These are phyloP conservation scores for Penicillium sp. DNA, from an alignment of 2,329 filamentous ascomycete genomes.

Conservation along the genomic window DNA sequence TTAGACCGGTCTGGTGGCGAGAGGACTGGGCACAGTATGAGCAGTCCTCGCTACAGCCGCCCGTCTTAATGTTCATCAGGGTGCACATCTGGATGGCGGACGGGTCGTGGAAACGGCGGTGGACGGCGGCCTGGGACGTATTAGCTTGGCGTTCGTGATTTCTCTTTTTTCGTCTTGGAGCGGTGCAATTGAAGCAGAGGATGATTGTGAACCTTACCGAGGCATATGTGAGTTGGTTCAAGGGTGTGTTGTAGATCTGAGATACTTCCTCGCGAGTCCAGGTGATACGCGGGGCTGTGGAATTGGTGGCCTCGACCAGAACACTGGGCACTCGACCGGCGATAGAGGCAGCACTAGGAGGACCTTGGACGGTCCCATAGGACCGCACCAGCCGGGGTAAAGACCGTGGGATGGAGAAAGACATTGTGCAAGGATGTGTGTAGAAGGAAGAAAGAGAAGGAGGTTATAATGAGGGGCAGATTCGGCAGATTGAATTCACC, in stretches of 20 bases:
- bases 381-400: conserved; percentile 28
- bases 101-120: conserved; percentile 80
- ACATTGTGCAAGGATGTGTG: conserved; percentile 20
- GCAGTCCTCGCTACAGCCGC: conserved; percentile 87
- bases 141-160: conserved; percentile 2
- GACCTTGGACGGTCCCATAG: conserved; percentile 39
- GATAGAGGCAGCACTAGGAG: conserved; percentile 29
- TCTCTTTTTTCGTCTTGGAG: neutral
- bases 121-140: conserved; percentile 60
- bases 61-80: conserved; percentile 94
- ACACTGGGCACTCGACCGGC: conserved; percentile 29
- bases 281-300: conserved; percentile 55
- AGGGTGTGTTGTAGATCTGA: conserved; percentile 72
- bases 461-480: neutral
- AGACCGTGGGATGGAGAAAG: conserved; percentile 27
- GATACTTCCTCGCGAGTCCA: conserved; percentile 80
- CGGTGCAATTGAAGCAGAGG: neutral
- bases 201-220: conserved; percentile 51
- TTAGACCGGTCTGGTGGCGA: conserved; percentile 69
- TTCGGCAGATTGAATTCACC: conserved; percentile 8
- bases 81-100: conserved; percentile 86
- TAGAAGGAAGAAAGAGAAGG: neutral
- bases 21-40: conserved; percentile 89
- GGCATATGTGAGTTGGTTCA: conserved; percentile 72
- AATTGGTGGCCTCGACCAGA: conserved; percentile 35